These are phyloP conservation scores for Kodamaea leandrae DNA, from an alignment of 805 yeast genomes.

Conservation along the genomic window DNA sequence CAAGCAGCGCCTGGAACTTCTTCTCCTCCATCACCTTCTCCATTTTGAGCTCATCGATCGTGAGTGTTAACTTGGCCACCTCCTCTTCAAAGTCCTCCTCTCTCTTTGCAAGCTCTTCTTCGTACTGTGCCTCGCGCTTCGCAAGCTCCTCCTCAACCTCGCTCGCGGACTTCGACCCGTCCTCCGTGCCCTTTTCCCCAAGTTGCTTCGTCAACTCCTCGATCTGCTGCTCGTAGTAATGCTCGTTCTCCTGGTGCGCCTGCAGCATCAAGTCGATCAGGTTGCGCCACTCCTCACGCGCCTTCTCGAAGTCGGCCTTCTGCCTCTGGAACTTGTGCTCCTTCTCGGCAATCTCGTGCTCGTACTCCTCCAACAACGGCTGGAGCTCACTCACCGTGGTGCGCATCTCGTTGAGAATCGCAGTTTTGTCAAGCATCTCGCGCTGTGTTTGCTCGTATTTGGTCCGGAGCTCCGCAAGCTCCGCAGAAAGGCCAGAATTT, in stretches of 20 bases:
- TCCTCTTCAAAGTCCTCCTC: conserved; percentile 9
- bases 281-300: conserved; percentile 57
- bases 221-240: conserved; percentile 46
- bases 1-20: conserved; percentile 14
- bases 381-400: conserved; percentile 48
- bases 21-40: conserved; percentile 16
- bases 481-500: conserved; percentile 5
- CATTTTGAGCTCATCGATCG: conserved; percentile 14
- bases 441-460: conserved; percentile 21
- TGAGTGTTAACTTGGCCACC: conserved; percentile 8
- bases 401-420: conserved; percentile 48
- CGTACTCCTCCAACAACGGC: conserved; percentile 47
- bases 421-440: conserved; percentile 42
- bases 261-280: conserved; percentile 54
- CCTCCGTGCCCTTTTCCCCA: not conserved
- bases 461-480: conserved; percentile 20
- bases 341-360: conserved; percentile 38
- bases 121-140: not conserved
- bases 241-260: conserved; percentile 56
- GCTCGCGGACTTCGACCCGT: not conserved
- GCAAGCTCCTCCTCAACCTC: not conserved
- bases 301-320: conserved; percentile 47
- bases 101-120: not conserved
- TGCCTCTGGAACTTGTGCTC: conserved; percentile 49
- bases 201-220: conserved; percentile 26